Evolutionary conservation across 2,329 filamentous ascomycete genomes (phyloP).

Genomic region (Dothistroma pini): DNA sequence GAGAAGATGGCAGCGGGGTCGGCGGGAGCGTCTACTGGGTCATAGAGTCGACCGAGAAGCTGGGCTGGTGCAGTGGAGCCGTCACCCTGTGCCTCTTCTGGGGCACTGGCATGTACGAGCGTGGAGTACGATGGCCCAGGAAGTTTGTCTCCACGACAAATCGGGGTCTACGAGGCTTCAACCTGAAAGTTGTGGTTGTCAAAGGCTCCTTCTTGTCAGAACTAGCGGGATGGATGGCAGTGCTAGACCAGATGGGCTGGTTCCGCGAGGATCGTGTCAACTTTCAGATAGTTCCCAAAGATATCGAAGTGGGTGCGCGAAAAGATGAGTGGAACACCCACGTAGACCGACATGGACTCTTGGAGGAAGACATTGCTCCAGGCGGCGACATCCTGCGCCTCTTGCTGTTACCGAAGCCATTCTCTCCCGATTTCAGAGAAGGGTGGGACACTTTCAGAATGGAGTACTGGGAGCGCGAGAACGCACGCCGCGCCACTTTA

Average conservation of each 20-base stretch:
- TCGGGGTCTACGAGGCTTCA: constrained; percentile 83
- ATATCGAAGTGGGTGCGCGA: constrained; percentile 49
- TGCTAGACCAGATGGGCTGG: constrained; percentile 34
- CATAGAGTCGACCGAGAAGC: constrained; percentile 82
- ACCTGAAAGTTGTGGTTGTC: constrained; percentile 91
- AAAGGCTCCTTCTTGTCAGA: constrained; percentile 80
- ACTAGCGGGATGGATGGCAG: constrained; percentile 51
- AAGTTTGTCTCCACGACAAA: constrained; percentile 89
- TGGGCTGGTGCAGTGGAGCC: constrained; percentile 86
- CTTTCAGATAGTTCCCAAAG: constrained; percentile 38
- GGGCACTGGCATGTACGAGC: constrained; percentile 95
- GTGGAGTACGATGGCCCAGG: constrained; percentile 88
- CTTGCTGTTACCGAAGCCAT: constrained; percentile 86
- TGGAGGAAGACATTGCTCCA: constrained; percentile 85
- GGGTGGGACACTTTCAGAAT: constrained; percentile 94
- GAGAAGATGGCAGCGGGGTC: constrained; percentile 86
- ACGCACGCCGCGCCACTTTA: constrained; percentile 75
- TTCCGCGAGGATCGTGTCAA: constrained; percentile 33
- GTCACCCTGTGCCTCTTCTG: constrained; percentile 84
- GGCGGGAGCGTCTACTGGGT: constrained; percentile 97
- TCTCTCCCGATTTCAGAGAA: constrained; percentile 89
- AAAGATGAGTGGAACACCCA: constrained; percentile 54
- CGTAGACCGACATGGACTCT: constrained; percentile 35
- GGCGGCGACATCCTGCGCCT: constrained; percentile 92
- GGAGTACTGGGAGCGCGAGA: constrained; percentile 97